phyloP scores from a whole-genome alignment of 805 yeast species.

The Kockiozyma suomiensis region DNA sequence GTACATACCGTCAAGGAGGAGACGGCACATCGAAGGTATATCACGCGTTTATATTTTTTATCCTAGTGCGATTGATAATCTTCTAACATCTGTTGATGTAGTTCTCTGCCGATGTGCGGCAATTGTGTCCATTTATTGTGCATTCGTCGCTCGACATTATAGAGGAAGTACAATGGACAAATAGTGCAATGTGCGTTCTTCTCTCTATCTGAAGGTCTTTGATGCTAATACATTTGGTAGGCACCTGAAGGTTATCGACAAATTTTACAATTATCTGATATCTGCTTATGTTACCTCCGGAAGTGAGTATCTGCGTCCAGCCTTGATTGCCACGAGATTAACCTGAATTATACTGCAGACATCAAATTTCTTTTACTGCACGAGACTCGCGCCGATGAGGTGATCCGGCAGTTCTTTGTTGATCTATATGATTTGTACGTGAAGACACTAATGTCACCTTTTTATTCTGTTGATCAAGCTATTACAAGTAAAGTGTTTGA shows the following conservation, averaged over 20 bases:
- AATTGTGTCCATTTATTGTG: slow-evolving; percentile 82
- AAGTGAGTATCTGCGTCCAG: slow-evolving; percentile 41
- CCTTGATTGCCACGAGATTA: neutral
- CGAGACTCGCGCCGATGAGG: slow-evolving; percentile 65
- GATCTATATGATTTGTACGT: slow-evolving; percentile 88
- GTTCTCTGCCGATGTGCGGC: slow-evolving; percentile 71
- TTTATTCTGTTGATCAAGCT: slow-evolving; percentile 74
- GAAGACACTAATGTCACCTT: slow-evolving; percentile 82
- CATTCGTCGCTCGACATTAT: slow-evolving; percentile 90
- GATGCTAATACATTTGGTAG: slow-evolving; percentile 1
- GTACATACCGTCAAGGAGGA: slow-evolving; percentile 67
- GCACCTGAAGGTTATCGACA: slow-evolving; percentile 77
- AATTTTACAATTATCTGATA: slow-evolving; percentile 78
- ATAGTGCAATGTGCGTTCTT: slow-evolving; percentile 49
- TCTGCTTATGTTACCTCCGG: slow-evolving; percentile 89
- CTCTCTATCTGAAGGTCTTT: too few relatives aligned
- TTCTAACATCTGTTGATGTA: slow-evolving; percentile 24
- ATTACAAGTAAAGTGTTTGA: slow-evolving; percentile 78
- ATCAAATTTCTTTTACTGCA: slow-evolving; percentile 76
- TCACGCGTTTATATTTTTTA: neutral
- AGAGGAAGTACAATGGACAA: slow-evolving; percentile 84
- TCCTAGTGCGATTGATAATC: neutral
- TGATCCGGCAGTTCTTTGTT: slow-evolving; percentile 77
- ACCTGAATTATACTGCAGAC: slow-evolving; percentile 43
- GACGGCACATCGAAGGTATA: slow-evolving; percentile 57